Evolutionary conservation across 208 protist genomes (phyloP).

Genomic region (Willaertia magna): DNA sequence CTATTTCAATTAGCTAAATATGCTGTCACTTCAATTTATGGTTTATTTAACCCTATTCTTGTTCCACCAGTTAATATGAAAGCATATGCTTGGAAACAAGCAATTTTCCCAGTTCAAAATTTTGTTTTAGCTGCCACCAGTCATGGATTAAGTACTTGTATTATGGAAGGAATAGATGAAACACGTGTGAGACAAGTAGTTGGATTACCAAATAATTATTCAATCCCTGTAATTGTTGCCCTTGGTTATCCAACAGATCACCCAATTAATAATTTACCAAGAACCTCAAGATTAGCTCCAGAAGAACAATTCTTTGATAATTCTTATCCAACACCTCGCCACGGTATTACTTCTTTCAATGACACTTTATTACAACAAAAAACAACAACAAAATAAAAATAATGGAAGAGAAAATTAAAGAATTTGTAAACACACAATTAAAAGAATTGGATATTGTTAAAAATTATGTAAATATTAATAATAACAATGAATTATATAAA

Average conservation of each 20-base stretch:
- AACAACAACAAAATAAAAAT: too few relatives aligned
- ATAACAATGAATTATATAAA: too few relatives aligned
- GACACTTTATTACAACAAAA: neutral
- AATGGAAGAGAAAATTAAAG: too few relatives aligned
- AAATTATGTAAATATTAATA: too few relatives aligned
- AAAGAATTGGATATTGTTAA: too few relatives aligned
- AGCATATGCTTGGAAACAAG: conserved; percentile 69
- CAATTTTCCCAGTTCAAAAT: conserved; percentile 57
- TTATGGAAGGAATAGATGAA: conserved; percentile 69
- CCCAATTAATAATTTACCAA: neutral
- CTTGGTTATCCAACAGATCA: conserved; percentile 39
- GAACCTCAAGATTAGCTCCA: neutral
- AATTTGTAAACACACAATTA: too few relatives aligned
- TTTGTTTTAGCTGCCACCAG: conserved; percentile 53
- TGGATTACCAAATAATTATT: conserved; percentile 48
- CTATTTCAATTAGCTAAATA: conserved; percentile 30
- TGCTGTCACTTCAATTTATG: neutral
- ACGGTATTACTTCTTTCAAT: neutral
- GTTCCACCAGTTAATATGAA: conserved; percentile 44
- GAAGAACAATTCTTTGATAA: neutral
- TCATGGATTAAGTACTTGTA: conserved; percentile 45
- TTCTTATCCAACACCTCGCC: neutral
- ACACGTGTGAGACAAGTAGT: conserved; percentile 45
- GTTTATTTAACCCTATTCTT: conserved; percentile 35
- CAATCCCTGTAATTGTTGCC: conserved; percentile 54